A percentile compares a stretch with the other conserved stretches of the same genome.
These are phyloP conservation scores for Populus nigra DNA, from an alignment of 345 rosid genomes.

Conservation along the genomic window DNA sequence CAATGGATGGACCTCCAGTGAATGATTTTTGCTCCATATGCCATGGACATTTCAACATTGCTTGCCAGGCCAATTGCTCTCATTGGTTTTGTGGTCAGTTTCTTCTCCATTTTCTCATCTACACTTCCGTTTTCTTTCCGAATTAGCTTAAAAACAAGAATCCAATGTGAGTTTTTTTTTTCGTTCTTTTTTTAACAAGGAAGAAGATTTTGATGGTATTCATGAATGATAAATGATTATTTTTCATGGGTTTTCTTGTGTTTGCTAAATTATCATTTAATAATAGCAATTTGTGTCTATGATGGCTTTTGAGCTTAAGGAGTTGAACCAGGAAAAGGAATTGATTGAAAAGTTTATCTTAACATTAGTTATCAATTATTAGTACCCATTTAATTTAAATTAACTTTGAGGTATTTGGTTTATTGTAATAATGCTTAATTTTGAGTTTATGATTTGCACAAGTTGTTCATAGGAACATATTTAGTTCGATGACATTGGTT, in stretches of 20 bases:
- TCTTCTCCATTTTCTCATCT: neutral
- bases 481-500: neutral
- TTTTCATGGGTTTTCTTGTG: neutral
- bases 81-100: slow-evolving; percentile 87
- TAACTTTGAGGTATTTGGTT: neutral
- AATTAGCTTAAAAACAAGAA: neutral
- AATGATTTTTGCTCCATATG: slow-evolving; percentile 77
- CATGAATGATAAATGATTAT: neutral
- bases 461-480: neutral
- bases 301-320: neutral
- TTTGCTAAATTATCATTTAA: neutral
- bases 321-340: too few relatives aligned
- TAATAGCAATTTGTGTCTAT: neutral
- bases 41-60: slow-evolving; percentile 61
- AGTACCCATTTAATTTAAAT: neutral
- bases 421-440: neutral
- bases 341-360: neutral
- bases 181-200: neutral
- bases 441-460: neutral
- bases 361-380: neutral
- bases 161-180: neutral
- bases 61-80: slow-evolving; percentile 93
- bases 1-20: slow-evolving; percentile 68
- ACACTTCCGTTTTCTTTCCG: neutral
- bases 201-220: neutral